Conservation (phyloP, 2,329 filamentous ascomycete species). For the Torrubiellomyces zombiae region DNA sequence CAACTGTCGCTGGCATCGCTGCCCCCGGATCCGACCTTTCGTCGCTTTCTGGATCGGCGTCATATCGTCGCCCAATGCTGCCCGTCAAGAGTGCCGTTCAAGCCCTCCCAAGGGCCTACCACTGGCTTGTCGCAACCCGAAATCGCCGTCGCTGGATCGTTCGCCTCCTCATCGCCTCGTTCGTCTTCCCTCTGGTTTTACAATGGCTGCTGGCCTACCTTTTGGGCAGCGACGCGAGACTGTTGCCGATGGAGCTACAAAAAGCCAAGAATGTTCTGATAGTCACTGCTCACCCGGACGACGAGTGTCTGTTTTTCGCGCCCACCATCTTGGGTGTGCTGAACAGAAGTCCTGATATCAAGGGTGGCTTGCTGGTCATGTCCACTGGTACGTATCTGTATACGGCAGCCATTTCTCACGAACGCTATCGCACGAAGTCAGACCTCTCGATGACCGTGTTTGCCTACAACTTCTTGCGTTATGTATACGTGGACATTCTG, state of each 20-base stretch:
- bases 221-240: conserved; percentile 17
- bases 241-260: conserved; percentile 18
- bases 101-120: conserved; percentile 4
- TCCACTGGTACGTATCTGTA: conserved; percentile 11
- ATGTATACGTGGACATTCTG: too few species aligned
- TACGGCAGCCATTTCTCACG: background rate
- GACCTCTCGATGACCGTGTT: too few species aligned
- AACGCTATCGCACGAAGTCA: too few species aligned
- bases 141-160: conserved; percentile 7
- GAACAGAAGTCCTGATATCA: conserved; percentile 10
- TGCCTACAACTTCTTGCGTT: too few species aligned
- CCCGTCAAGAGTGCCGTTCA: conserved; percentile 4
- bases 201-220: conserved; percentile 19
- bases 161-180: conserved; percentile 4
- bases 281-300: conserved; percentile 21
- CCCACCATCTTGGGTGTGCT: conserved; percentile 15
- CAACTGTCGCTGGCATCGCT: too few species aligned
- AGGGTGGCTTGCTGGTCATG: conserved; percentile 13
- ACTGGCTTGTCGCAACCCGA: conserved; percentile 7
- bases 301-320: conserved; percentile 21
- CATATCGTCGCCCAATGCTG: too few species aligned
- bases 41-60: too few species aligned
- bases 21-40: too few species aligned
- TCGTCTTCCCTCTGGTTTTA: conserved; percentile 13
- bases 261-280: conserved; percentile 18